These are phyloP conservation scores for Ambrosia trifida DNA, from an alignment of 129 eudicot genomes.

Conservation along the genomic window DNA sequence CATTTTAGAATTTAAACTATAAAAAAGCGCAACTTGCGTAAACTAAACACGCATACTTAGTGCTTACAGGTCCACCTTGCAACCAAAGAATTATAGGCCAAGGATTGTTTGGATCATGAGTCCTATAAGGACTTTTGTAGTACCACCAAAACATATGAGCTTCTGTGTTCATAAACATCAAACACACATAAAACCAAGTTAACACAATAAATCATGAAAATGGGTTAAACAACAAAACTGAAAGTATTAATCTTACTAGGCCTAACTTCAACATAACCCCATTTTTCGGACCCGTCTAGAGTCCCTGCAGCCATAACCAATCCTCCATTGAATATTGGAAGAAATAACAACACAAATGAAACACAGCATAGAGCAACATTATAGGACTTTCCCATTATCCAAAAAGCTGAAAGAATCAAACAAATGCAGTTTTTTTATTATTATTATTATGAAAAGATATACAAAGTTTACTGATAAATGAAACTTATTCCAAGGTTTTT, in stretches of 20 bases:
- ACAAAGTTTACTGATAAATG: not conserved
- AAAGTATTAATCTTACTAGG: conserved; percentile 53
- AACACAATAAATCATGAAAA: conserved; percentile 13
- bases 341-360: conserved; percentile 23
- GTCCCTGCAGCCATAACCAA: conserved; percentile 33
- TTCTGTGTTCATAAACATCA: conserved; percentile 32
- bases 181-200: not conserved
- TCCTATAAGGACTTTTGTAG: conserved; percentile 72
- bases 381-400: conserved; percentile 44
- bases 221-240: not conserved
- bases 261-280: conserved; percentile 89
- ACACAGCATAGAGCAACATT: conserved; percentile 21
- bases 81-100: conserved; percentile 92
- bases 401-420: conserved; percentile 22
- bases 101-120: conserved; percentile 60
- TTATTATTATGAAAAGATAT: not conserved
- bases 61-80: conserved; percentile 90
- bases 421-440: conserved; percentile 4
- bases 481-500: conserved; percentile 4
- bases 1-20: no score
- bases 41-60: not conserved
- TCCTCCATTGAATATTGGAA: conserved; percentile 40
- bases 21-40: no score
- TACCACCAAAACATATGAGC: conserved; percentile 98
- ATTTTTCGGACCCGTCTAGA: conserved; percentile 66